Base-by-base conservation (phyloP, 106 monocot genomes). In the Alisma plantagoaquatica region DNA sequence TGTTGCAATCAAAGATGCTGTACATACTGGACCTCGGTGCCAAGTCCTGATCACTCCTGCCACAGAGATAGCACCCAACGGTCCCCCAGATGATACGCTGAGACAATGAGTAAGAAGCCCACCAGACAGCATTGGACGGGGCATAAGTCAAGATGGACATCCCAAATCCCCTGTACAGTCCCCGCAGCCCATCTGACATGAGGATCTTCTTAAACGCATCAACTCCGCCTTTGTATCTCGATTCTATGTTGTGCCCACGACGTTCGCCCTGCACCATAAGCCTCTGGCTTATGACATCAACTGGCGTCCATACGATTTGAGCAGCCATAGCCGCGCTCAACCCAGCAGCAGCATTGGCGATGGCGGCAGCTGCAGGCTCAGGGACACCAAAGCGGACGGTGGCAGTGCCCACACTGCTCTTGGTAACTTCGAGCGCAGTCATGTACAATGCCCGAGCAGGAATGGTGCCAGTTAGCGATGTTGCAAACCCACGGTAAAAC, bases 51-150 rank as follows among this genome's bases (percentile, higher is more conserved):
- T 6, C 10, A n/a, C 41, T 42, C 19, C 27, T 14, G 7, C 41
- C 27, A 24, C 63, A 54, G 41, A 65, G 21, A 20, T 66, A 48
- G 31, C 20, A 66, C 20, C 48, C 56, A 11, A 88, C 55, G 1
- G 69, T 63, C 16, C 56, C 56, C 82, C 82, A 88, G 21, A 88
- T 78, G 2, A 60, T 4, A 19, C 82, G 50, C 44, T 82, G 82
- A 2, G 78, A 65, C 18, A 79, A 16, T 29, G 82, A 72, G 54
- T 88, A 88, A 2, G 82, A 75, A 0, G 75, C 78, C 87, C 87
- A 88, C 82, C 87, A 88, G 6, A 88, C 82, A 8, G 82, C 87
- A 47, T 79, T 82, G 1, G 82, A 88, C 0, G 87, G 87, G 1
- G 82, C 82, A 46, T 88, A 88, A 17, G 82, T 88, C 18, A 88